Evolutionary conservation across 768 basidiomycete species (phyloP).

Genomic region (Rubroboletus satanas): DNA sequence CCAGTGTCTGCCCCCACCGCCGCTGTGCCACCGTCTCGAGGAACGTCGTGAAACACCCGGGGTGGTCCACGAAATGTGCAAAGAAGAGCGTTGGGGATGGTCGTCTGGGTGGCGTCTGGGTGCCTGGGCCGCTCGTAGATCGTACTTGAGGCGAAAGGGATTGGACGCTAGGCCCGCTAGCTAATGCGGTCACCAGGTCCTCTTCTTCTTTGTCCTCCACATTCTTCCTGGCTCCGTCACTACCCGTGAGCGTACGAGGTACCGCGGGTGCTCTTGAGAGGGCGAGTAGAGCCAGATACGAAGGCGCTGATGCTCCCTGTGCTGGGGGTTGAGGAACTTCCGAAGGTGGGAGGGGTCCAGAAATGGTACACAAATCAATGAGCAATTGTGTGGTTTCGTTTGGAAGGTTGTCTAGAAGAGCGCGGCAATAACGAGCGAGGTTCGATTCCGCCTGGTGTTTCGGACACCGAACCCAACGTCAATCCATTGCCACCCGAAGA

Average conservation of each 20-base stretch:
- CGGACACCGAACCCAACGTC: neutral
- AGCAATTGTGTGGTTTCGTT: conserved; percentile 87
- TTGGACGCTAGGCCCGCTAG: conserved; percentile 29
- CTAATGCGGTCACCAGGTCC: conserved; percentile 12
- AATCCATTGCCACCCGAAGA: neutral
- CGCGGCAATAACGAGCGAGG: conserved; percentile 82
- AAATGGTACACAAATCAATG: conserved; percentile 85
- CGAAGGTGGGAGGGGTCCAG: conserved; percentile 41
- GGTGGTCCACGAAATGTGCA: conserved; percentile 90
- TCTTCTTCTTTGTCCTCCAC: conserved; percentile 17
- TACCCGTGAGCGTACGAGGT: conserved; percentile 38
- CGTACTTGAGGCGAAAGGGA: conserved; percentile 5
- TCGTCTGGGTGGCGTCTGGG: conserved; percentile 40
- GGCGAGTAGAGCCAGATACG: conserved; percentile 79
- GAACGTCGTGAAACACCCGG: conserved; percentile 77
- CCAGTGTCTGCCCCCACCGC: conserved; percentile 76
- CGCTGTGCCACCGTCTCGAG: conserved; percentile 80
- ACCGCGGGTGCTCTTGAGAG: conserved; percentile 54
- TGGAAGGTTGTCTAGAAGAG: conserved; percentile 77
- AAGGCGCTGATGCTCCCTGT: conserved; percentile 39
- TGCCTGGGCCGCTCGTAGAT: conserved; percentile 6
- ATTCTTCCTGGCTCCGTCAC: conserved; percentile 22
- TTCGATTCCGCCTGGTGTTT: conserved; percentile 77
- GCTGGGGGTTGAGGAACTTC: conserved; percentile 19
- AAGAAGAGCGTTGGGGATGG: conserved; percentile 88